Base-by-base conservation (phyloP, 116 monocot genomes). In the Trichopus zeylanicus region DNA sequence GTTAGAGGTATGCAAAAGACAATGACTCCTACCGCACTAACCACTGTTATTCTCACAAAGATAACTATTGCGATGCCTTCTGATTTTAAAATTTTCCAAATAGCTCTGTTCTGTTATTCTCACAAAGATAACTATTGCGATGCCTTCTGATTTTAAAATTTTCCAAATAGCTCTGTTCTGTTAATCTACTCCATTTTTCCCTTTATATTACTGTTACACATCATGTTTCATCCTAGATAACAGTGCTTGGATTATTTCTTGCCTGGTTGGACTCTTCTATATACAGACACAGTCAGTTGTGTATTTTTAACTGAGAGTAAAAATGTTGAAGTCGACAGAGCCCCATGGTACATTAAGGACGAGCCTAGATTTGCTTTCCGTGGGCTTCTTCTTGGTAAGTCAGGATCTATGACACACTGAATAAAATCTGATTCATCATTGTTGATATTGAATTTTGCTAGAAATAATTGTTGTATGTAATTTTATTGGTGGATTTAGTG, bases 321-420 rank as follows among this genome's bases (percentile, higher is more conserved):
- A 86, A 48, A 39, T 60, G 80, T 92, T 12, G 83, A 88, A 86
- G 67, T 99, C 13, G 46, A 88, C 57, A 78, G 86, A 42, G 76
- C 98, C 51, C 98, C 98, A 30, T 92, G 92, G 98, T 78, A 78
- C 56, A 99, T 99, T 65, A 53, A 78, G 69, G 98, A 99, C 56
- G 82, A 92, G 75, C 98, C 98, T 55, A 85, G 92, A 56, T 99
- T 99, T 81, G 6, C 88, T 7, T 99, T 78, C 51, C 98, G 98
- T 61, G 98, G 92, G 55, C 72, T 98, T 69, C 82, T 88, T 71
- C 78, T 98, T 78, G 98, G 98, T 98, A 91, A 56, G 60, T 13
- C 8, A 65, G 5, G 29, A 20, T 21, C 9, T 5, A 16, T 30
- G 5, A 21, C 28, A 9, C 21, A 32, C 47, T 12, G 5, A 42